phyloP scores from a whole-genome alignment of 164 flowering plant genomes.

The Vitis rotundifolia region DNA sequence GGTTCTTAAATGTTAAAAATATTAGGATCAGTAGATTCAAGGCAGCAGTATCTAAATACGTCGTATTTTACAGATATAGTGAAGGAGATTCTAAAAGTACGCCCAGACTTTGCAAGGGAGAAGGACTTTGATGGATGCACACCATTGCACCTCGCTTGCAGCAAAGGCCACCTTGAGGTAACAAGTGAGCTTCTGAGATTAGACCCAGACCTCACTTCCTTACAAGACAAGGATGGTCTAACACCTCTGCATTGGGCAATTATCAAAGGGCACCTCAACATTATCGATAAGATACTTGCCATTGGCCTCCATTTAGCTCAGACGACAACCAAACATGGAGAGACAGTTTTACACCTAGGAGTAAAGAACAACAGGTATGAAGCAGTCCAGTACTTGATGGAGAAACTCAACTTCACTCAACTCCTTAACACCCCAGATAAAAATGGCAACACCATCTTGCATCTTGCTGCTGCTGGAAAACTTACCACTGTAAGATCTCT shows the following conservation, averaged over 20 bases:
- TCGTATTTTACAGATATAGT: constrained; percentile 36
- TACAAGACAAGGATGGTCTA: constrained; percentile 48
- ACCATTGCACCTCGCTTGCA: constrained; percentile 55
- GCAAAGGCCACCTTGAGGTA: constrained; percentile 53
- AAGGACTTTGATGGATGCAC: constrained; percentile 34
- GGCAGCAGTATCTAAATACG: too few relatives aligned
- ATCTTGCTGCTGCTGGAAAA: constrained; percentile 57
- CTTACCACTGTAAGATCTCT: constrained; percentile 38
- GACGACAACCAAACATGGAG: constrained; percentile 26
- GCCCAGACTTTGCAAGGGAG: constrained; percentile 41
- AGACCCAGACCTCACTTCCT: constrained; percentile 37
- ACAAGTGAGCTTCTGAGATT: constrained; percentile 43
- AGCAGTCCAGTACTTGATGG: constrained; percentile 39
- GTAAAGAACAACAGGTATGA: constrained; percentile 49
- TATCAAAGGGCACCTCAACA: constrained; percentile 44
- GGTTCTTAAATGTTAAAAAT: too few relatives aligned
- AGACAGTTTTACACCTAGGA: constrained; percentile 44
- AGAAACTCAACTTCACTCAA: constrained; percentile 30
- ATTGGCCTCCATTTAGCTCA: constrained; percentile 39
- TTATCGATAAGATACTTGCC: constrained; percentile 23
- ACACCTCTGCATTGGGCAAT: constrained; percentile 60
- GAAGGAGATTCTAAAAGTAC: constrained; percentile 37
- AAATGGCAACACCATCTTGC: constrained; percentile 62
- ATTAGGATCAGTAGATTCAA: too few relatives aligned
- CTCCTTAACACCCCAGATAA: constrained; percentile 41